Base-by-base conservation (phyloP, 1,139 yeast genomes). In the Komagataea norvegica region DNA sequence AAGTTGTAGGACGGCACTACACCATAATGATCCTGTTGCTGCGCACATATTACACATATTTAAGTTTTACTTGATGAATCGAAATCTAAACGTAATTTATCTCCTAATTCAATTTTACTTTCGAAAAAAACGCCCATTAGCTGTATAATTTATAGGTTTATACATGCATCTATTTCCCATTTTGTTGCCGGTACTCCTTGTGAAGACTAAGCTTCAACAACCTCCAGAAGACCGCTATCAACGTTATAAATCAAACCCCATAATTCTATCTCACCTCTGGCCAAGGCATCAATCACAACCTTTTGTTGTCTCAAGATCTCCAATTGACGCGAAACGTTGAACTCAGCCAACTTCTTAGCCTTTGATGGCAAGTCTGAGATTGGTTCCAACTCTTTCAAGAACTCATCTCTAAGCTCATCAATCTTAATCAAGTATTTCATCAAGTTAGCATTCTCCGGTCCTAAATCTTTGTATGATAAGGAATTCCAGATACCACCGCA, bases 401-500 rank as follows among this genome's bases (percentile, higher is more conserved):
- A 46, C 35, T 56, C 54, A 37, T 53, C 57, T 46, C 58, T 49
- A n/a, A 85, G 74, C 40, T 75, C 71, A 38, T 68, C 67, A 47
- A 79, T 68, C 31, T 65, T 54, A 31, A 65, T 62, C 48, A 78
- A 58, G 38, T 64, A 60, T 21, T 59, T 46, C 44, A 59, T 56
- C 36, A 64, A 43, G 43, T 60, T 54, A 5, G 51, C 29, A 45
- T 64, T 57, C 22, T 47, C 38, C 15, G 48, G 36, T 21, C 91
- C 89, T 33, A 85, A 70, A 45, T 75, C 74, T 51, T 79, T 77
- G 43, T 77, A 72, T 6, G 82, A 72, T 42, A 91, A 64, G 14
- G 94, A 81, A 18, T 96, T 91, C 80, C 89, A 82, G 42, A 88
- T 78, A 23, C 97, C 98, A 36, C 97, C 97, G 68, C 98, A 91